phyloP scores from a whole-genome alignment of 257 asterid species.

The Orobanche coerulescens region DNA sequence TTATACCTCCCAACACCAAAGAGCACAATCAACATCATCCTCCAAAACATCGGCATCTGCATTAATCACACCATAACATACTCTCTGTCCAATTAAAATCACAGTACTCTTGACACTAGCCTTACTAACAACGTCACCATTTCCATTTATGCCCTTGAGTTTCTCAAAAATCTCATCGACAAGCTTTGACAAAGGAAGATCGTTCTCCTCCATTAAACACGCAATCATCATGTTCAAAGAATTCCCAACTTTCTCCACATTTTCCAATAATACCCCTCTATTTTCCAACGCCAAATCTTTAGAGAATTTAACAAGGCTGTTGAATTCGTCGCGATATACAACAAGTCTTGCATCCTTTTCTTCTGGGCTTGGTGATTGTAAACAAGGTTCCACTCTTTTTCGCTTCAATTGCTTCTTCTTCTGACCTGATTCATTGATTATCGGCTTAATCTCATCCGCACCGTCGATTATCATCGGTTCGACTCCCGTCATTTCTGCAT shows the following conservation, averaged over 20 bases:
- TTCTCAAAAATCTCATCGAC: conserved; percentile 56
- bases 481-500: conserved; percentile 27
- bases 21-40: conserved; percentile 64
- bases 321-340: conserved; percentile 41
- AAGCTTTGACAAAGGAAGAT: conserved; percentile 60
- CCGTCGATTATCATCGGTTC: conserved; percentile 25
- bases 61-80: conserved; percentile 49
- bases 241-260: conserved; percentile 24
- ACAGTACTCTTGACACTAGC: conserved; percentile 66
- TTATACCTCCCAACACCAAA: conserved; percentile 96
- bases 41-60: conserved; percentile 83
- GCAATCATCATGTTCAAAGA: conserved; percentile 47
- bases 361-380: conserved; percentile 19
- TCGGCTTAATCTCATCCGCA: conserved; percentile 3
- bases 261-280: conserved; percentile 26
- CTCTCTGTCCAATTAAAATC: conserved; percentile 64
- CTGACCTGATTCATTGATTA: conserved; percentile 13
- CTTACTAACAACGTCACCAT: conserved; percentile 33
- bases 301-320: conserved; percentile 39
- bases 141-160: conserved; percentile 33
- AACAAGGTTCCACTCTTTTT: conserved; percentile 26
- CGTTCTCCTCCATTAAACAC: conserved; percentile 72
- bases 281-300: conserved; percentile 29
- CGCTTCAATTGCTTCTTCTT: conserved; percentile 30
- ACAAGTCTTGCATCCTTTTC: conserved; percentile 43